A percentile compares a stretch with the other conserved stretches of the same genome.
These are phyloP conservation scores for Yamadazyma phyllophila DNA, from an alignment of 805 yeast genomes.

Conservation along the genomic window DNA sequence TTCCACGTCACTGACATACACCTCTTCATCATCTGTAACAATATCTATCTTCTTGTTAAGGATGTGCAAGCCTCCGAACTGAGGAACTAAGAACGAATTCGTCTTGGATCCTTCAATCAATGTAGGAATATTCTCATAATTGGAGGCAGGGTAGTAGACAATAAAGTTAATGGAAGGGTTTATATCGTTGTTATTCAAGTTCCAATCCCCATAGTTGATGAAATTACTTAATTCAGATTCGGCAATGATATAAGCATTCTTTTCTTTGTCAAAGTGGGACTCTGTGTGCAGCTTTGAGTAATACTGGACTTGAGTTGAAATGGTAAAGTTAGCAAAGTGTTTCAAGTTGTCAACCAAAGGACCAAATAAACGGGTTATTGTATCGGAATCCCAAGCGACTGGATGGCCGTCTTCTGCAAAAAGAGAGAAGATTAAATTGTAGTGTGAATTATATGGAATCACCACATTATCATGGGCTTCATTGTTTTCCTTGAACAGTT, in stretches of 20 bases:
- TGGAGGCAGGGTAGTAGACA: constrained; percentile 57
- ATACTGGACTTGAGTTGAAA: constrained; percentile 77
- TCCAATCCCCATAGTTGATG: constrained; percentile 86
- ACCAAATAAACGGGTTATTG: constrained; percentile 48
- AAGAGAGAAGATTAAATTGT: constrained; percentile 75
- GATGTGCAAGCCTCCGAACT: constrained; percentile 81
- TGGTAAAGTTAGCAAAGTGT: constrained; percentile 64
- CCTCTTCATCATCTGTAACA: constrained; percentile 15
- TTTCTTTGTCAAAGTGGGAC: constrained; percentile 16
- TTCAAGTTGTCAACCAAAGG: constrained; percentile 55
- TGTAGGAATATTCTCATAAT: constrained; percentile 45
- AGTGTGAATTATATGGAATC: constrained; percentile 60
- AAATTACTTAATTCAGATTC: constrained; percentile 65
- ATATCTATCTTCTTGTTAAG: constrained; percentile 37
- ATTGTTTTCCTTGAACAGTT: neutral
- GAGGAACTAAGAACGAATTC: constrained; percentile 75
- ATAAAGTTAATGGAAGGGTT: constrained; percentile 72
- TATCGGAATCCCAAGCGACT: constrained; percentile 70
- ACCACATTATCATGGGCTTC: constrained; percentile 29
- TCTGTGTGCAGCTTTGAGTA: constrained; percentile 46
- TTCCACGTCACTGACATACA: constrained; percentile 39
- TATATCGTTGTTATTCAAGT: constrained; percentile 53
- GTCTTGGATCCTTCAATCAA: constrained; percentile 45
- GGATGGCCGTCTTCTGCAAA: constrained; percentile 67
- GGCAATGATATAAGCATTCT: constrained; percentile 35